Base-by-base conservation (phyloP, 2,329 filamentous ascomycete species). In the Fusarium lyarnte region DNA sequence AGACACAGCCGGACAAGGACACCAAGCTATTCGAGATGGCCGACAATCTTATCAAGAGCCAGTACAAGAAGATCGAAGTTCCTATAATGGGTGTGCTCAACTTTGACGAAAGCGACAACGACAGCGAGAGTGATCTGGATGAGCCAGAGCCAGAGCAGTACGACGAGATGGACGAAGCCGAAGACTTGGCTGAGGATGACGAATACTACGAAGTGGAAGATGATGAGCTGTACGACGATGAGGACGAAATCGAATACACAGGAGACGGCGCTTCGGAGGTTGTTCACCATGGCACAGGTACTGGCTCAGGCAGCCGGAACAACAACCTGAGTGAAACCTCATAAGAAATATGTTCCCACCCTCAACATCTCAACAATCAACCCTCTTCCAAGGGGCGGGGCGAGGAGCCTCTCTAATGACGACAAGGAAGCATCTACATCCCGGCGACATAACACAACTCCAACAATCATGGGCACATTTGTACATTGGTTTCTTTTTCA, bases 21-120 rank as follows among this genome's bases (percentile, higher is more conserved):
- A 72, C 78, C 45, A 82, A 84, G 72, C 75, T 86, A 47, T 84
- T 84, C 57, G 78, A 80, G 49, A 82, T 85, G 70, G 84, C 84
- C 53, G 84, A 85, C 73, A 82, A 84, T 67, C 78, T 86, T 65
- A 86, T 86, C 78, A 84, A 82, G 77, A 85, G 83, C 72, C 84
- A 86, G 74, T 80, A 85, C 71, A 81, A 82, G 52, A 81, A 82
- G 75, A 81, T 85, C 39, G 83, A 86, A 63, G 82, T 86, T 66
- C 84, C 84, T 43, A 76, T 86, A 62, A 78, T 86, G 76, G 84
- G 85, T 16, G 78, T 83, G 11, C 74, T 86, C 63, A 82, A 81
- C 58, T 84, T 86, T 70, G 83, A 85, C 36, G 80, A 84, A 66
- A 84, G 84, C 66, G 82, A 82, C 66, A 83, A 81, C 47, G 83